Conservation (phyloP, 768 basidiomycete species). For the Neoboletus magnificus region DNA sequence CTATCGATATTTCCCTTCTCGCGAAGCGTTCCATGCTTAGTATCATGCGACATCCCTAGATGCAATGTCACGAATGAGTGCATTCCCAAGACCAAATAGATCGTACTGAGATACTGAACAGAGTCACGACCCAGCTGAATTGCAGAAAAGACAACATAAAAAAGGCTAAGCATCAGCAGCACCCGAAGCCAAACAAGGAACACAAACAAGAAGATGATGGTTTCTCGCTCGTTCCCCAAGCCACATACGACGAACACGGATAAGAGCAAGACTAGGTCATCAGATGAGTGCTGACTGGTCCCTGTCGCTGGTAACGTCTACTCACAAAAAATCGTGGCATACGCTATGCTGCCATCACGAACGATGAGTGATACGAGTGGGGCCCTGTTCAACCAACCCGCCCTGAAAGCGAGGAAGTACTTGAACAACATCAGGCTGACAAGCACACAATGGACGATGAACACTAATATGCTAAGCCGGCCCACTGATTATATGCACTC, state of each 20-base stretch:
- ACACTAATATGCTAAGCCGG: slow-evolving; percentile 9
- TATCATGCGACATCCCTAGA: slow-evolving; percentile 26
- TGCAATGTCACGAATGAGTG: background rate
- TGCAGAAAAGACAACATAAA: background rate
- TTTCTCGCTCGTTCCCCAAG: background rate
- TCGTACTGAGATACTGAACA: slow-evolving; percentile 15
- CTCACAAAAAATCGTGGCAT: slow-evolving; percentile 10
- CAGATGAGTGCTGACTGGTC: background rate
- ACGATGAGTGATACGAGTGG: slow-evolving; percentile 21
- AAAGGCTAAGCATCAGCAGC: slow-evolving; percentile 1
- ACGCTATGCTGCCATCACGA: slow-evolving; percentile 15
- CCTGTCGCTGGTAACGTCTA: background rate
- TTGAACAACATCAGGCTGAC: slow-evolving; percentile 18
- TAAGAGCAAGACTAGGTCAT: background rate
- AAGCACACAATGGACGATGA: slow-evolving; percentile 12
- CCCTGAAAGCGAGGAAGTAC: slow-evolving; percentile 13
- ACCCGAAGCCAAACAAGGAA: background rate
- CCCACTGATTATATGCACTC: background rate
- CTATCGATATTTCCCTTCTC: background rate
- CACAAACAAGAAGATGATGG: slow-evolving; percentile 8
- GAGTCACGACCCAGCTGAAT: slow-evolving; percentile 13
- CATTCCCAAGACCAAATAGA: background rate
- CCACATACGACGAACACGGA: background rate
- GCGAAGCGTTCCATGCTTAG: slow-evolving; percentile 20
- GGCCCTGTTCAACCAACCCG: slow-evolving; percentile 16